Evolutionary conservation across 108 stramenopile species (phyloP), one percentile per base, ranked within the genome.

Genomic region (Fistulifera pelliculosa): DNA sequence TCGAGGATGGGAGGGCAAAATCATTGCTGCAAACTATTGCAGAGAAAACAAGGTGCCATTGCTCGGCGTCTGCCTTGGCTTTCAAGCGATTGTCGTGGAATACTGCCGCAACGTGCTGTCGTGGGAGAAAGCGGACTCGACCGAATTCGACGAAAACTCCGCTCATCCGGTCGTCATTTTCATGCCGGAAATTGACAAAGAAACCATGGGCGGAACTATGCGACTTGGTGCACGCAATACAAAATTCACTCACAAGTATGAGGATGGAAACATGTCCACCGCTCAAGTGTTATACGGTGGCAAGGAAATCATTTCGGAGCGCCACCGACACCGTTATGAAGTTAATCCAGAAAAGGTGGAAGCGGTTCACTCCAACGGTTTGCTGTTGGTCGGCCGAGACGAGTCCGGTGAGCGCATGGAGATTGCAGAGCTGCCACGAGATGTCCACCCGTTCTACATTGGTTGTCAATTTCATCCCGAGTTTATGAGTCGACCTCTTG

Each of bases 391-490:
- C 2, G 99, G 99, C 24, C 76, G 84, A 38, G 96, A 95, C 68
- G 91, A 94, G 54, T 82, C 84, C 16, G 87, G 84, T 6, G 70
- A 81, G 49, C 81, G 99, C 28, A 99, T 99, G 99, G 99, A 98
- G 64, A 93, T 99, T 56, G 90, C 88, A 12, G 99, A 99, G 75
- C 65, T 98, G 39, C 92, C 94, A 12, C 61, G 75, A 4, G 66
- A 60, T 5, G 41, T 50, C 25, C 99, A 99, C 70, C 96, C 97
- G 1, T 99, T 83, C 74, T 99, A 96, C 70, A 89, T 98, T 15
- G 99, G 95, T 17, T 85, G 80, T 47, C 99, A 99, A 72, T 99
- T 93, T 72, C 99, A 99, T 76, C 99, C 99, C 3, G 99, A 99
- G 74, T 97, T 98, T 76, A 78, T 93, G 72, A 84, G 81, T 52